Conservation (phyloP, 441 rosid genomes). For the Geranium incanum region DNA sequence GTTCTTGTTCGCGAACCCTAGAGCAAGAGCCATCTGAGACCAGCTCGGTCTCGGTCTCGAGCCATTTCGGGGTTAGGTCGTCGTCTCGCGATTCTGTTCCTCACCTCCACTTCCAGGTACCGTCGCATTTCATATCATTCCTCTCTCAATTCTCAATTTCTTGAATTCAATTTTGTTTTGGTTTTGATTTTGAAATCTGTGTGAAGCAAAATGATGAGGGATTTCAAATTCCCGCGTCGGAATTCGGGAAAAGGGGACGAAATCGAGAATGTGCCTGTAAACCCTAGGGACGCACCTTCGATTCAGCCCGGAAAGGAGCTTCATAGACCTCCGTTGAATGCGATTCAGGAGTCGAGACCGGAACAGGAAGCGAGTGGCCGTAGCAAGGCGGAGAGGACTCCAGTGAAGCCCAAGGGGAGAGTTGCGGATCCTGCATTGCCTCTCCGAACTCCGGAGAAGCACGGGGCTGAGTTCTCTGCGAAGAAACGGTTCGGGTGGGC, state of each 20-base stretch:
- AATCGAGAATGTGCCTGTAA: constrained; percentile 64
- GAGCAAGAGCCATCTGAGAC: constrained; percentile 7
- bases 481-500: constrained; percentile 72
- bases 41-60: constrained; percentile 8
- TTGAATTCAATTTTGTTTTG: neutral
- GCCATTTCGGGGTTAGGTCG: constrained; percentile 29
- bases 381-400: constrained; percentile 51
- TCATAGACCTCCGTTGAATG: constrained; percentile 53
- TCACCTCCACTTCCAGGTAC: constrained; percentile 47
- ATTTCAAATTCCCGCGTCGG: constrained; percentile 53
- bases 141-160: neutral
- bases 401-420: constrained; percentile 52
- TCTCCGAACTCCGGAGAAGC: constrained; percentile 69
- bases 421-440: constrained; percentile 46
- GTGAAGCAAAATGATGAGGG: constrained; percentile 53
- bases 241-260: constrained; percentile 58
- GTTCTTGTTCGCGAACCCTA: neutral
- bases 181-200: neutral
- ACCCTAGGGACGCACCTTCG: constrained; percentile 41
- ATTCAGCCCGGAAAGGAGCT: constrained; percentile 43
- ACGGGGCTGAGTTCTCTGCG: constrained; percentile 33
- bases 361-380: constrained; percentile 33
- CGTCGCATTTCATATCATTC: neutral
- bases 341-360: constrained; percentile 43
- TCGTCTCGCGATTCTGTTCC: constrained; percentile 30